Evolutionary conservation across 192 early-diverging fungal genomes (phyloP).

Genomic region (Podila horticola): DNA sequence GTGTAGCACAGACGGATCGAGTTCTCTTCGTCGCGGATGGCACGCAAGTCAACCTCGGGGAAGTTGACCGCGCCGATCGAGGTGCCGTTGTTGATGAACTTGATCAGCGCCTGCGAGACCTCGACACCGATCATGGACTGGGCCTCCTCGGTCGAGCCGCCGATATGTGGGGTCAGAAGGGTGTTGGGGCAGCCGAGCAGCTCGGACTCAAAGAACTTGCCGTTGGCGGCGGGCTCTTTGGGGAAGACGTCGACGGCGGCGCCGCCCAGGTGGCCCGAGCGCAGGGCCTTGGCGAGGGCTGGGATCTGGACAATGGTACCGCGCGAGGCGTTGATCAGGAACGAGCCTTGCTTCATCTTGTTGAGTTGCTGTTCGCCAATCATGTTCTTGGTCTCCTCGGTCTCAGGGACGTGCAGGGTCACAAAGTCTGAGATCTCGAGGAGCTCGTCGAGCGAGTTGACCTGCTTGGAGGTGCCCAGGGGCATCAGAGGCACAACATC

Average conservation of each 20-base stretch:
- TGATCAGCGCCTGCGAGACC: slow-evolving; percentile 84
- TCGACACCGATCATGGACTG: slow-evolving; percentile 97
- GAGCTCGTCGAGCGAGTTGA: slow-evolving; percentile 80
- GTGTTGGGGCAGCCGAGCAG: slow-evolving; percentile 91
- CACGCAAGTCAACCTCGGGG: slow-evolving; percentile 92
- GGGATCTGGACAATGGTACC: slow-evolving; percentile 97
- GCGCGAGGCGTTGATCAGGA: slow-evolving; percentile 95
- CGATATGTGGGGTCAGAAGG: slow-evolving; percentile 98
- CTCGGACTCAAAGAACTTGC: slow-evolving; percentile 67
- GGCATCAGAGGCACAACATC: slow-evolving; percentile 93
- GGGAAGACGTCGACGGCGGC: slow-evolving; percentile 98
- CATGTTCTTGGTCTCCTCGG: slow-evolving; percentile 98
- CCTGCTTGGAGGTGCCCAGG: slow-evolving; percentile 84
- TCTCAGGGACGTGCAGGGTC: slow-evolving; percentile 96
- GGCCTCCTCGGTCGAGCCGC: slow-evolving; percentile 99
- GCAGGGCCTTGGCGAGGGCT: slow-evolving; percentile 83
- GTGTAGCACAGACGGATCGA: slow-evolving; percentile 91
- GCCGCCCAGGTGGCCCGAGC: slow-evolving; percentile 89
- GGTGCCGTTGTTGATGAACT: slow-evolving; percentile 91
- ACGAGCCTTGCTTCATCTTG: slow-evolving; percentile 91
- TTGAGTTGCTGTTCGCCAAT: slow-evolving; percentile 87
- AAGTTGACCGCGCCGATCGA: slow-evolving; percentile 97
- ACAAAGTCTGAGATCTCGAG: slow-evolving; percentile 89
- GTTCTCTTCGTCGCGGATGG: slow-evolving; percentile 75
- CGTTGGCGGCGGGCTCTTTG: slow-evolving; percentile 93